These are phyloP conservation scores for Yarrowia osloensis DNA, from an alignment of 805 yeast species.

Conservation along the genomic window DNA sequence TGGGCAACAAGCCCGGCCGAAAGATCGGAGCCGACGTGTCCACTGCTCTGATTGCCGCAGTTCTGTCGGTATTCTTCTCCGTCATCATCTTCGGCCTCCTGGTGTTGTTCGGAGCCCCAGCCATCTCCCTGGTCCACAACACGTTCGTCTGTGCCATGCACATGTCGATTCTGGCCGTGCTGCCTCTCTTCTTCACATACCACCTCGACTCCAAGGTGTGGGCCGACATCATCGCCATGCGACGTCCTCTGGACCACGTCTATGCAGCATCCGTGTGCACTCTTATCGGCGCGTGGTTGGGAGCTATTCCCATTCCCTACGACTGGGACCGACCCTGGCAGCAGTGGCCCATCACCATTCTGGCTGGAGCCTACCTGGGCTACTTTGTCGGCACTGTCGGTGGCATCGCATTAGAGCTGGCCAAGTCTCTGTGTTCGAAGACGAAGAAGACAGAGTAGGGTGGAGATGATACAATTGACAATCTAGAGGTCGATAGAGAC, in stretches of 20 bases:
- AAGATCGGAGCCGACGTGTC: constrained; percentile 29
- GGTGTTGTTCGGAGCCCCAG: constrained; percentile 81
- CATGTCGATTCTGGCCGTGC: constrained; percentile 58
- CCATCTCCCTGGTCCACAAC: constrained; percentile 52
- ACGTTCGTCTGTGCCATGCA: constrained; percentile 66
- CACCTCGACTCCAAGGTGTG: constrained; percentile 54
- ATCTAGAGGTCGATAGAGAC: not conserved
- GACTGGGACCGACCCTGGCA: constrained; percentile 99
- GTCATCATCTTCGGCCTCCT: constrained; percentile 43
- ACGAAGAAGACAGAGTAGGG: constrained; percentile 1
- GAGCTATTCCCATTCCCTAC: constrained; percentile 89
- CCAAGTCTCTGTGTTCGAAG: not conserved
- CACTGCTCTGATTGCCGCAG: constrained; percentile 39
- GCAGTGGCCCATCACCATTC: constrained; percentile 86
- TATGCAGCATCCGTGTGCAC: constrained; percentile 49
- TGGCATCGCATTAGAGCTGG: constrained; percentile 36
- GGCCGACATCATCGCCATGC: constrained; percentile 43
- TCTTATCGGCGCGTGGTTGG: constrained; percentile 80
- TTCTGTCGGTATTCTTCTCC: constrained; percentile 40
- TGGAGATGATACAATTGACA: not conserved
- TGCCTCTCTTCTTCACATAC: constrained; percentile 62
- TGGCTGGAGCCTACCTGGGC: constrained; percentile 79
- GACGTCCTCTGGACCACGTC: constrained; percentile 40
- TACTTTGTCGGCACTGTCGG: constrained; percentile 59
- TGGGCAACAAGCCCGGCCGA: constrained; percentile 27